These are phyloP conservation scores for Torulaspora franciscae DNA, from an alignment of 805 yeast genomes.

Conservation along the genomic window DNA sequence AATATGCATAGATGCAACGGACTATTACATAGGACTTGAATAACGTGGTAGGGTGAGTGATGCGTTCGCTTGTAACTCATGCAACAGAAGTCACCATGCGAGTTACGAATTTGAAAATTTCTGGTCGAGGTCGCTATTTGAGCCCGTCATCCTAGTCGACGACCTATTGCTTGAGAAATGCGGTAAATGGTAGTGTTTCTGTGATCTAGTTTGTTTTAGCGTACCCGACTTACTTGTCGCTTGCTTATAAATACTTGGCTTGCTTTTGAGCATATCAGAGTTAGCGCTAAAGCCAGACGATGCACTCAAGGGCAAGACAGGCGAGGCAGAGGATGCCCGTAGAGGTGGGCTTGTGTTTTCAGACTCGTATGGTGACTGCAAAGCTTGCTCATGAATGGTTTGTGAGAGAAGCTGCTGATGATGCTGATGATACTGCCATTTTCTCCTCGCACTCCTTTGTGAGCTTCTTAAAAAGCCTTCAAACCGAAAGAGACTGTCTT, in stretches of 20 bases:
- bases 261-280: constrained; percentile 2
- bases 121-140: constrained; percentile 6
- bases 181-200: constrained; percentile 28
- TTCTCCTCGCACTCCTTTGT: constrained; percentile 30
- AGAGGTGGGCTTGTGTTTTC: constrained; percentile 12
- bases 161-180: constrained; percentile 21
- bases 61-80: no score
- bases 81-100: neutral
- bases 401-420: constrained; percentile 27
- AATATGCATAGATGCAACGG: no score
- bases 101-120: neutral
- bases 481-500: constrained; percentile 42
- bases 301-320: constrained; percentile 9
- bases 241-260: constrained; percentile 2
- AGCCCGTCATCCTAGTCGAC: constrained; percentile 6
- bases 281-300: constrained; percentile 3
- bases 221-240: constrained; percentile 3
- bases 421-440: constrained; percentile 27
- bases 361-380: constrained; percentile 11
- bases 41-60: no score
- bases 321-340: constrained; percentile 14
- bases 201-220: constrained; percentile 8
- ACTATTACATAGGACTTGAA: no score
- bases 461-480: constrained; percentile 41
- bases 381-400: constrained; percentile 22